These are phyloP conservation scores for Colletotrichum chlorophyti DNA, from an alignment of 2,329 filamentous ascomycete genomes.

Conservation along the genomic window DNA sequence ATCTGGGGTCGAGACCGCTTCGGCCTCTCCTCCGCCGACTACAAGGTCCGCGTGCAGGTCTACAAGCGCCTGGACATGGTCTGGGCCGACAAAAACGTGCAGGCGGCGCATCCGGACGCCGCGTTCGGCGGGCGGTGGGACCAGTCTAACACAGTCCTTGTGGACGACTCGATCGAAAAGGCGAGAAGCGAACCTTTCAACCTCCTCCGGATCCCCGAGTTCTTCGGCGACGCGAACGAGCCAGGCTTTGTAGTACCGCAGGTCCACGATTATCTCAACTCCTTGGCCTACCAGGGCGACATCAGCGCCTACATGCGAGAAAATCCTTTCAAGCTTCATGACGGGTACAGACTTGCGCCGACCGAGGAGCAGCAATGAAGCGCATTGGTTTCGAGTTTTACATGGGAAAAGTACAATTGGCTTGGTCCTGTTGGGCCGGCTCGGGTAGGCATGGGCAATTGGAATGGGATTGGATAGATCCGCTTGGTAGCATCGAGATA, in stretches of 20 bases:
- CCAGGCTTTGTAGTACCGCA: constrained; percentile 55
- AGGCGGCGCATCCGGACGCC: constrained; percentile 50
- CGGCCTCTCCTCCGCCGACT: constrained; percentile 69
- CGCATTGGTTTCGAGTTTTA: no score
- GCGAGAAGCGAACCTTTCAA: constrained; percentile 85
- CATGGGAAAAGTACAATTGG: background rate
- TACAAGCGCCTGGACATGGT: constrained; percentile 84
- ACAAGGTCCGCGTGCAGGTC: constrained; percentile 76
- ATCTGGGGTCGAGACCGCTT: constrained; percentile 83
- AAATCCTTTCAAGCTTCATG: constrained; percentile 54
- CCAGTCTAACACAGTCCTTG: constrained; percentile 85
- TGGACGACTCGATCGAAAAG: constrained; percentile 87
- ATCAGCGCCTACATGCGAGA: constrained; percentile 67
- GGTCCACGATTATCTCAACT: constrained; percentile 68
- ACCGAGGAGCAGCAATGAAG: background rate
- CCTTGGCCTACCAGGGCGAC: constrained; percentile 60
- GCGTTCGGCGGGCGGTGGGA: constrained; percentile 63
- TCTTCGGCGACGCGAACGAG: constrained; percentile 56
- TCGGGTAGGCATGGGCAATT: background rate
- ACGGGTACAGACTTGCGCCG: constrained; percentile 28
- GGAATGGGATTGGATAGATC: background rate
- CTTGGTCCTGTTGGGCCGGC: background rate
- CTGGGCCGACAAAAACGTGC: constrained; percentile 65
- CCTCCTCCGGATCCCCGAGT: constrained; percentile 81
- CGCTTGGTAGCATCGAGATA: constrained; percentile 20